Evolutionary conservation across 371 early-diverging fungal genomes (phyloP).

Genomic region (Mortierella sp.): DNA sequence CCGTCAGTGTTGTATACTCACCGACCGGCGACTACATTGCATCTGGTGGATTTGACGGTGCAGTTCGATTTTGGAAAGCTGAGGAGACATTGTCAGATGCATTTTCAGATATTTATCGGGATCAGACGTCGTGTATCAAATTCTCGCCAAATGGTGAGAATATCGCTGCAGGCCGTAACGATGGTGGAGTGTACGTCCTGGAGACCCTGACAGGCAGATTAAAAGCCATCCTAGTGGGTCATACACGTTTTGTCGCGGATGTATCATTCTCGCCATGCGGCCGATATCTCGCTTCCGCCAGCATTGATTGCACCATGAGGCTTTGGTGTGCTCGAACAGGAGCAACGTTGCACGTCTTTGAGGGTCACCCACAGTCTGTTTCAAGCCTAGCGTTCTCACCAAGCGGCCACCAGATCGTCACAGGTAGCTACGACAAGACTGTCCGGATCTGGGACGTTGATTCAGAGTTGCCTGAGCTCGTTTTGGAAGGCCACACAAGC

Average conservation of each 20-base stretch:
- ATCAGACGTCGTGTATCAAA: not conserved
- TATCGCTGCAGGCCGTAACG: not conserved
- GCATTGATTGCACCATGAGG: not conserved
- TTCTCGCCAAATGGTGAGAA: not conserved
- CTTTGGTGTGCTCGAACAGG: not conserved
- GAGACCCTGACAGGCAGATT: not conserved
- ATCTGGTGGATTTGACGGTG: not conserved
- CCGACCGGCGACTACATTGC: conserved; percentile 5
- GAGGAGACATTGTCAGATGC: not conserved
- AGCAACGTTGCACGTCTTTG: not conserved
- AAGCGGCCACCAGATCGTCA: conserved; percentile 6
- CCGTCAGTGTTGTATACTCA: not conserved
- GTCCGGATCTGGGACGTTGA: conserved; percentile 18
- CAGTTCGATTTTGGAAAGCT: conserved; percentile 17
- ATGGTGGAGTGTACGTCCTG: not conserved
- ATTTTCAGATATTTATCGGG: not conserved
- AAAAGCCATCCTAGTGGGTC: not conserved
- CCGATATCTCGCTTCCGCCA: not conserved
- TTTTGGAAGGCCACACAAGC: not conserved
- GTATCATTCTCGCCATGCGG: not conserved
- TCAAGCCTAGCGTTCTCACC: conserved; percentile 10
- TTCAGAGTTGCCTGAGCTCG: not conserved
- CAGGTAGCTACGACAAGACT: conserved; percentile 8
- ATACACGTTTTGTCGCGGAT: not conserved
- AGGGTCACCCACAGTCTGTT: not conserved